Evolutionary conservation across 2,329 filamentous ascomycete species (phyloP), one percentile per base, ranked within the genome.

Genomic region (Epicoccum nigrum): DNA sequence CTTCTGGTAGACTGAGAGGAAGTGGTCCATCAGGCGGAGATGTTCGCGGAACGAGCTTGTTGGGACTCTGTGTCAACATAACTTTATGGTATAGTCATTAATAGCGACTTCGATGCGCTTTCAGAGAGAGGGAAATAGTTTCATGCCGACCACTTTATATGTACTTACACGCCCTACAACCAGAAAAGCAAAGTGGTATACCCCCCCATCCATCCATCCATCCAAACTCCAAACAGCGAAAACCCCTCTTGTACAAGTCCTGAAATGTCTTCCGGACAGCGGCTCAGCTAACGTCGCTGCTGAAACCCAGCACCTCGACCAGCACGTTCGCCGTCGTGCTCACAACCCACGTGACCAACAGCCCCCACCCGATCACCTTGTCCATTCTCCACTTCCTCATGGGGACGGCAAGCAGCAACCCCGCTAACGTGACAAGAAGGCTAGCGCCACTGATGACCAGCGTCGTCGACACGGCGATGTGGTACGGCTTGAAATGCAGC

Each of bases 371-470:
- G 62, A 99, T 70, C 25, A 58, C 56, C 55, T 56, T 69, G 50
- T 73, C 71, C 71, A 73, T 73, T 51, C 62, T 66, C 71, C 71
- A 73, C 45, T 55, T 57, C 40, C 71, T 60, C 55, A 63, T 43
- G 45, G 94, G 94, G 45, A 99, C 90, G 1, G 86, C 80, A 21
- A 96, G 81, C 55, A 99, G 77, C 59, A 99, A 75, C 2, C 87
- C 85, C 4, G 92, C 74, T 15, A 99, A 78, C 1, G 91, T 97
- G 21, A 92, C 68, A 17, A 99, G 77, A 58, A 99, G 77, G 2
- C 90, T 93, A n/a, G 89, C 81, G 1, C 90, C 89, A 44, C 88
- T 93, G 31, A 99, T 86, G 64, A 97, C 81, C 56, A 99, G 76
- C 3, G 92, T 95, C 20, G 88, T 89, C 52, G 87, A 90, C 47